Percentiles rank a stretch among this genome's conserved stretches.
These are phyloP conservation scores for Physocladia obscura DNA, from an alignment of 192 early-diverging fungal species.

Conservation along the genomic window DNA sequence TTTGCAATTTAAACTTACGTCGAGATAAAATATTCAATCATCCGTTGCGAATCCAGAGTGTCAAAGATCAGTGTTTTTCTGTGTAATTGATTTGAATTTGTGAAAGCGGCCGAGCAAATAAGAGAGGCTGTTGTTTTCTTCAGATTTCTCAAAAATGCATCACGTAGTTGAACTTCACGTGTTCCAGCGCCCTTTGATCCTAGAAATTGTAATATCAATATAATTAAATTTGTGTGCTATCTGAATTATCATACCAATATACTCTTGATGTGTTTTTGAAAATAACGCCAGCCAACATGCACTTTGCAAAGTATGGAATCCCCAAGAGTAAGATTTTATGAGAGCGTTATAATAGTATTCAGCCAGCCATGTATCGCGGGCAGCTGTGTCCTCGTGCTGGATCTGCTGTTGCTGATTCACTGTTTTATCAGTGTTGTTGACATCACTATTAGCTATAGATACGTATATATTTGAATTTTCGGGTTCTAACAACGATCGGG, in stretches of 20 bases:
- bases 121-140: too few relatives aligned
- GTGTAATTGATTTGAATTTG: too few relatives aligned
- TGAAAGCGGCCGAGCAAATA: too few relatives aligned
- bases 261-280: neutral
- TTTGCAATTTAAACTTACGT: neutral
- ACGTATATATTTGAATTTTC: too few relatives aligned
- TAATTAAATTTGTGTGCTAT: neutral
- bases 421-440: too few relatives aligned
- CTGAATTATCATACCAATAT: neutral
- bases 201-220: neutral
- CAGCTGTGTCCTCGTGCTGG: neutral
- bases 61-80: neutral
- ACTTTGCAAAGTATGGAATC: neutral
- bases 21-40: conserved; percentile 1
- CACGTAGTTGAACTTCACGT: too few relatives aligned
- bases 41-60: neutral
- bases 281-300: conserved; percentile 2
- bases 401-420: neutral
- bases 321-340: neutral
- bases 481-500: too few relatives aligned
- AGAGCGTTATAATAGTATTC: neutral
- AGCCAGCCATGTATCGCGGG: neutral
- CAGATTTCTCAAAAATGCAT: too few relatives aligned
- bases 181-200: neutral
- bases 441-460: too few relatives aligned